These are phyloP conservation scores for Aegilops tauschii DNA, from an alignment of 176 grass and related monocot genomes.

Conservation along the genomic window DNA sequence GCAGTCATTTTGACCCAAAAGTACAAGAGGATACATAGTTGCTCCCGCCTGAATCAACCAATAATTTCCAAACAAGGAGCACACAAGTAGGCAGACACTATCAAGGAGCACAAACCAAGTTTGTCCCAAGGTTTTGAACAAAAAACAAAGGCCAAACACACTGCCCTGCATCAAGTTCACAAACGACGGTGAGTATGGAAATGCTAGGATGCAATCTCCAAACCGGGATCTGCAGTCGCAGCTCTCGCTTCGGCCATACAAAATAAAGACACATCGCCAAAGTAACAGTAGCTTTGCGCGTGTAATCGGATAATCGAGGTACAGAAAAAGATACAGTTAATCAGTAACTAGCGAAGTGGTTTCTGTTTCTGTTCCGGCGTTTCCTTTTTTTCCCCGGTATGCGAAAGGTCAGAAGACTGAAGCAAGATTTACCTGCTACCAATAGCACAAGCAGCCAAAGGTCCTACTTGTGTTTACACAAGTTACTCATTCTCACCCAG, in stretches of 20 bases:
- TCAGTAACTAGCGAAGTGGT: background rate
- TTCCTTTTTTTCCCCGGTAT: background rate
- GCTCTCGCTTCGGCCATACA: background rate
- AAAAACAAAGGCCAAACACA: background rate
- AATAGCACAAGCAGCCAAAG: too few species aligned
- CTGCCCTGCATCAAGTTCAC: background rate
- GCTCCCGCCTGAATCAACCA: too few species aligned
- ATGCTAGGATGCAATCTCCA: background rate
- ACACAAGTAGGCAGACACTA: too few species aligned
- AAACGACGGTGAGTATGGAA: background rate
- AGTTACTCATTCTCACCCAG: too few species aligned
- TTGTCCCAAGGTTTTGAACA: too few species aligned
- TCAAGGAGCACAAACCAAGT: too few species aligned
- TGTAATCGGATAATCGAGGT: background rate
- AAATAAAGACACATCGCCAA: background rate
- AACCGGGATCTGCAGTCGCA: background rate
- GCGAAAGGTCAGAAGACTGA: background rate
- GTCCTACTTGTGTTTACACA: too few species aligned
- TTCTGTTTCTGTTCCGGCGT: background rate
- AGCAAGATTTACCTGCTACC: background rate
- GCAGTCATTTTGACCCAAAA: too few species aligned
- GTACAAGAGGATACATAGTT: too few species aligned
- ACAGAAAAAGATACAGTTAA: background rate
- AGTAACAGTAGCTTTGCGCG: background rate
- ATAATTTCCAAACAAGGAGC: too few species aligned